These are phyloP conservation scores for Microdochium bolleyi DNA, from an alignment of 2,329 filamentous ascomycete genomes.

Conservation along the genomic window DNA sequence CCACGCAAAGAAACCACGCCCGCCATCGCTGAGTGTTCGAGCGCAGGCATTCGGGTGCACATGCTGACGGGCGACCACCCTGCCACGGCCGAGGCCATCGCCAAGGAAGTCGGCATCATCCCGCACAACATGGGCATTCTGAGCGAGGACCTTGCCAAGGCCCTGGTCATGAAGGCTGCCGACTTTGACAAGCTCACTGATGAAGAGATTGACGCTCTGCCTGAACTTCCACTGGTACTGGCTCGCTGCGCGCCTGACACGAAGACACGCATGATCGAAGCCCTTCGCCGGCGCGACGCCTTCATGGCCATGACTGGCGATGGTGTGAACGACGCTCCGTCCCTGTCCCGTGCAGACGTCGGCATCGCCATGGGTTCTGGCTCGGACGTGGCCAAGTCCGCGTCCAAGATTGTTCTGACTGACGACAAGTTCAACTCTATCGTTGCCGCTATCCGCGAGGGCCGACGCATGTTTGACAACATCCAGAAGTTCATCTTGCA, in stretches of 20 bases:
- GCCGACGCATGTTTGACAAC: constrained; percentile 79
- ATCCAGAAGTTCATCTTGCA: constrained; percentile 84
- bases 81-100: constrained; percentile 71
- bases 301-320: constrained; percentile 88
- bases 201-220: constrained; percentile 65
- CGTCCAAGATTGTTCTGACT: constrained; percentile 72
- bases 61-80: constrained; percentile 83
- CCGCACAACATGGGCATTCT: constrained; percentile 53
- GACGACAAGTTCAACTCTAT: constrained; percentile 88
- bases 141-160: constrained; percentile 53
- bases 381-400: constrained; percentile 79
- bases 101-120: constrained; percentile 71
- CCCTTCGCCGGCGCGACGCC: constrained; percentile 65
- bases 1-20: constrained; percentile 72
- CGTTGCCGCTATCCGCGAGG: constrained; percentile 74
- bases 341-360: constrained; percentile 72
- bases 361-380: constrained; percentile 89
- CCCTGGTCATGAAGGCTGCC: constrained; percentile 66
- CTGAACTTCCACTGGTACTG: constrained; percentile 71
- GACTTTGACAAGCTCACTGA: constrained; percentile 74
- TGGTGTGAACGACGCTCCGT: constrained; percentile 80
- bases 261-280: constrained; percentile 87
- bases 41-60: constrained; percentile 70
- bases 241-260: constrained; percentile 79
- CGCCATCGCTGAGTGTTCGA: constrained; percentile 62